Evolutionary conservation across 768 basidiomycete genomes (phyloP).

Genomic region (Russula griseocarnosa): DNA sequence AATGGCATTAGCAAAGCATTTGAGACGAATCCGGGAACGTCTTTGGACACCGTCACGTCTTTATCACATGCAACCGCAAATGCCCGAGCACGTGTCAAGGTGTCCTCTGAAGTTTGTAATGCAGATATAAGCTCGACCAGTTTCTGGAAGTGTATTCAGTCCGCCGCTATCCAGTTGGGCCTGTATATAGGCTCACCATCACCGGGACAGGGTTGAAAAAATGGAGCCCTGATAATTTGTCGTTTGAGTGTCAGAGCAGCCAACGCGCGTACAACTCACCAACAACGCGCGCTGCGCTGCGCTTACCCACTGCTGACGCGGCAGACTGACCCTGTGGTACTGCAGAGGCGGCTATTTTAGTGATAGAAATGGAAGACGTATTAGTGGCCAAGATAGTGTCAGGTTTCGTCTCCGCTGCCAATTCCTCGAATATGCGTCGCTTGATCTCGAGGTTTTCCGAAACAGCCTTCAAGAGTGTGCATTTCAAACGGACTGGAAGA

Average conservation of each 20-base stretch:
- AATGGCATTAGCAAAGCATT: constrained; percentile 96
- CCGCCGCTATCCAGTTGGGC: neutral
- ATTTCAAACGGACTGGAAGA: neutral
- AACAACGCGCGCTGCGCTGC: constrained; percentile 70
- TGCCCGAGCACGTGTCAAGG: constrained; percentile 67
- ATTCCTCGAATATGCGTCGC: constrained; percentile 64
- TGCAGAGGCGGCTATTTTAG: constrained; percentile 84
- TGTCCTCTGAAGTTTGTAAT: constrained; percentile 79
- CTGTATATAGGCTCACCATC: constrained; percentile 62
- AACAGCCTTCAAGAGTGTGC: constrained; percentile 56
- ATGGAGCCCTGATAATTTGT: constrained; percentile 58
- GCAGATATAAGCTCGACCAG: constrained; percentile 94
- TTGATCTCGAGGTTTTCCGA: constrained; percentile 82
- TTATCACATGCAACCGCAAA: constrained; percentile 91
- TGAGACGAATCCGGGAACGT: constrained; percentile 94
- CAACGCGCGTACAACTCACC: constrained; percentile 44
- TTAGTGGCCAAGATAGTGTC: constrained; percentile 85
- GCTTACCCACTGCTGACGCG: constrained; percentile 59
- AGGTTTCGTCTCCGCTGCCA: constrained; percentile 64
- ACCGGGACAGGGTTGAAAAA: constrained; percentile 98
- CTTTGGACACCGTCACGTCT: constrained; percentile 86
- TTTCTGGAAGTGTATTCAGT: constrained; percentile 44
- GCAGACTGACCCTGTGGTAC: constrained; percentile 54
- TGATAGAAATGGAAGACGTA: constrained; percentile 91
- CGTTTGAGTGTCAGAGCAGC: neutral